Evolutionary conservation across 257 asterid species (phyloP).

Genomic region (Phtheirospermum japonicum): DNA sequence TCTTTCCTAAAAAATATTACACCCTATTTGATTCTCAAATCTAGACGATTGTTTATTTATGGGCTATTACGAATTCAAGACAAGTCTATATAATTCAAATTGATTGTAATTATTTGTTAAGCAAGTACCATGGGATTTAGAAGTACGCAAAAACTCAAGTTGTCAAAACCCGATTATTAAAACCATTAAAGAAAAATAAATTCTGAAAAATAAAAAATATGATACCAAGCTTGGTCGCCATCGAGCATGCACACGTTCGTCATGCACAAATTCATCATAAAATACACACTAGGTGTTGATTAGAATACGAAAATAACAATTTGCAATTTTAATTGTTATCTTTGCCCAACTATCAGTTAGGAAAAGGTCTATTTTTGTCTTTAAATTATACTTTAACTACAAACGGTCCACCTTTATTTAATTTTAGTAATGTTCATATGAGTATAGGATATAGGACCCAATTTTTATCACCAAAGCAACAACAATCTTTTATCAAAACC

Average conservation of each 20-base stretch:
- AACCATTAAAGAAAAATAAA: too few species aligned
- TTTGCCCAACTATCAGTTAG: conserved; percentile 8
- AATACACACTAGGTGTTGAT: conserved; percentile 19
- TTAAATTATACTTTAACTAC: conserved; percentile 3
- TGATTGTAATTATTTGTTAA: too few species aligned
- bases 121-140: too few species aligned
- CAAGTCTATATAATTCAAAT: too few species aligned
- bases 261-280: conserved; percentile 12
- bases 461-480: conserved; percentile 26
- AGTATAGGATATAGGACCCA: too few species aligned
- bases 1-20: not conserved
- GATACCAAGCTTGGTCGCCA: too few species aligned
- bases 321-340: conserved; percentile 8
- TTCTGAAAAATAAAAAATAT: too few species aligned
- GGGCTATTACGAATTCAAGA: not conserved
- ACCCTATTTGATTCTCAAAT: not conserved
- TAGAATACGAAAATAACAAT: conserved; percentile 12
- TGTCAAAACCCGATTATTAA: too few species aligned
- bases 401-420: conserved; percentile 5
- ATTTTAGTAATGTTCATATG: too few species aligned
- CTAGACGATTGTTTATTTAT: not conserved
- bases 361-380: conserved; percentile 27
- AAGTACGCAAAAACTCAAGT: too few species aligned
- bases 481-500: conserved; percentile 28
- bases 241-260: too few species aligned